Conservation (phyloP, 2,329 filamentous ascomycete genomes). For the Amauroascus niger region DNA sequence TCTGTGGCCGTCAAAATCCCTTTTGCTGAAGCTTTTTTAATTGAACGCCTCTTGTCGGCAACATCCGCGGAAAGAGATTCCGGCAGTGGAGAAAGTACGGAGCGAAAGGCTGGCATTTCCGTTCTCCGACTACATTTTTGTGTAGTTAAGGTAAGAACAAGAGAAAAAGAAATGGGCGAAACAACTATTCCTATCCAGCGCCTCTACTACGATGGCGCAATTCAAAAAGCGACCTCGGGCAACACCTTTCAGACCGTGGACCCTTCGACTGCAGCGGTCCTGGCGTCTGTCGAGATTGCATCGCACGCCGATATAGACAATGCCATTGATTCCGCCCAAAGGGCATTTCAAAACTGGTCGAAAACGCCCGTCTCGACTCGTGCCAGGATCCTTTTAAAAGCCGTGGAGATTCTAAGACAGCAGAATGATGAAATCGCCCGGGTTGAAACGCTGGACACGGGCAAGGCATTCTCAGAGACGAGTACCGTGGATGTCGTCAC, state of each 20-base stretch:
- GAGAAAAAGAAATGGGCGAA: constrained; percentile 21
- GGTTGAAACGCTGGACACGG: constrained; percentile 74
- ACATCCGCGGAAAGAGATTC: background rate
- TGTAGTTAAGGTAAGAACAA: background rate
- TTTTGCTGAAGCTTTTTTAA: background rate
- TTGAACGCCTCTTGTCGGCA: too few species aligned
- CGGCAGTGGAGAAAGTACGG: background rate
- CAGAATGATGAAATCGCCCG: constrained; percentile 71
- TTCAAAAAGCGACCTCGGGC: constrained; percentile 50
- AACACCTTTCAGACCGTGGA: constrained; percentile 63
- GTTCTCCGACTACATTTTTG: too few species aligned
- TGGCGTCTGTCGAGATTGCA: constrained; percentile 64
- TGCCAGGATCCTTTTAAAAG: constrained; percentile 66
- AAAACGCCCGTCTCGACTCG: constrained; percentile 63
- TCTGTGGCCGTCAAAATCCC: background rate
- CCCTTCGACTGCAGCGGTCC: constrained; percentile 58
- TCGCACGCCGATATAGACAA: constrained; percentile 58
- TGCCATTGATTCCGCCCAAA: constrained; percentile 59
- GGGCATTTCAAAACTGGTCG: constrained; percentile 68
- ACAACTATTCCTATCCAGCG: constrained; percentile 45
- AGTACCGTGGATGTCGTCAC: constrained; percentile 73
- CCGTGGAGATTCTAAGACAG: constrained; percentile 61
- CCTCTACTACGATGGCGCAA: constrained; percentile 65
- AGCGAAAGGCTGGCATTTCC: too few species aligned
- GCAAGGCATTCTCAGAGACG: constrained; percentile 77